A percentile compares a stretch with the other conserved stretches of the same genome.
Evolutionary conservation across 176 grass and related monocot species (phyloP).

Genomic region (Eleusine coracana): DNA sequence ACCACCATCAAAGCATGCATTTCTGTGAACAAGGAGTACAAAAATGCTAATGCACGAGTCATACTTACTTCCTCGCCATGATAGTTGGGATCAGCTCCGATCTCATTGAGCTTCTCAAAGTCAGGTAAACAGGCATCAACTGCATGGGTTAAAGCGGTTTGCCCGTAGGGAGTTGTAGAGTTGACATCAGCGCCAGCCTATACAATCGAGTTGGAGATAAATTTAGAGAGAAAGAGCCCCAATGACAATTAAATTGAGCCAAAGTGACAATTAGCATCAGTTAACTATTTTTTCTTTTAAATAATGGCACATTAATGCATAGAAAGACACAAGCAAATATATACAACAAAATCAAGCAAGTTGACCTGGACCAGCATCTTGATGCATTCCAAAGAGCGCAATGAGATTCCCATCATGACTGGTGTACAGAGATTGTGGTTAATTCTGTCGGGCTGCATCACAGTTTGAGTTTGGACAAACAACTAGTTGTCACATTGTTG

Average conservation of each 20-base stretch:
- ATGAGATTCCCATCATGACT: constrained; percentile 19
- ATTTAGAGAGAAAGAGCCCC: background rate
- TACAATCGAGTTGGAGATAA: background rate
- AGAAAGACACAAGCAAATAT: background rate
- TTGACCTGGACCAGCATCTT: constrained; percentile 43
- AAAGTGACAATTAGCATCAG: background rate
- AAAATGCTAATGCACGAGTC: background rate
- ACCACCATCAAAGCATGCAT: background rate
- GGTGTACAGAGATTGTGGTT: constrained; percentile 32
- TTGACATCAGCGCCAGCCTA: constrained; percentile 61
- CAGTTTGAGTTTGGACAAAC: background rate
- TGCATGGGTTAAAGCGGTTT: background rate
- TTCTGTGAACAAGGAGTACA: background rate
- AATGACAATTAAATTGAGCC: background rate
- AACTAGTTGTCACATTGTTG: background rate
- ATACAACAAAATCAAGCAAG: background rate
- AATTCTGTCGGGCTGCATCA: constrained; percentile 44
- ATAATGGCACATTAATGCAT: background rate
- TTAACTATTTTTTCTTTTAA: background rate
- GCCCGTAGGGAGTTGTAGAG: background rate
- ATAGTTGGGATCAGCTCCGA: constrained; percentile 49
- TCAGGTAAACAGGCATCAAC: constrained; percentile 28
- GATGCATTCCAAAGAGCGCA: constrained; percentile 34
- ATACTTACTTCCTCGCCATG: background rate
- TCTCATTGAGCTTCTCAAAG: constrained; percentile 36